phyloP scores from a whole-genome alignment of 148 eudicot genomes.

The Amaranthus cruentus region DNA sequence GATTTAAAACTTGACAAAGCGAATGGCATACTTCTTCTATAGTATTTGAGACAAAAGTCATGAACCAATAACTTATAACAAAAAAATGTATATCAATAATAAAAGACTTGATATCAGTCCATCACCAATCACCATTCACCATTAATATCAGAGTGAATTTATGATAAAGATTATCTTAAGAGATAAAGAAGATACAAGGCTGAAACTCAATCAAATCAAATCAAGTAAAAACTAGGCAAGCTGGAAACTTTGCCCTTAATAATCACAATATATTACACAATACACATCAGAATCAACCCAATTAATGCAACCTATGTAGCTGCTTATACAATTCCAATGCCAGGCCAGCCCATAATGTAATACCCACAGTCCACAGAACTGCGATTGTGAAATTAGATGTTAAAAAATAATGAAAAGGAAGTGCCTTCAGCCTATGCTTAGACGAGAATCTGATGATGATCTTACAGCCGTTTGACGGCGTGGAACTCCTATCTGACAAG shows the following conservation, averaged over 20 bases:
- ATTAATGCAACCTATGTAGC: constrained; percentile 6
- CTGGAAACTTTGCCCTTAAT: constrained; percentile 24
- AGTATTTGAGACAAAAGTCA: no score
- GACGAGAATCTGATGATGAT: constrained; percentile 52
- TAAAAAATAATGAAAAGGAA: background rate
- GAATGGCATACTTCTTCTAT: no score
- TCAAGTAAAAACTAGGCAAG: constrained; percentile 14
- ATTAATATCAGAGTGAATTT: no score
- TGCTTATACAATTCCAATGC: constrained; percentile 27
- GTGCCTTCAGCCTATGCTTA: constrained; percentile 48
- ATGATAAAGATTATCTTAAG: no score
- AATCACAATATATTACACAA: constrained; percentile 3
- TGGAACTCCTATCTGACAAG: constrained; percentile 73
- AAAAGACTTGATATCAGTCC: no score
- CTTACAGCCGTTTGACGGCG: constrained; percentile 57
- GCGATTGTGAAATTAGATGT: constrained; percentile 20
- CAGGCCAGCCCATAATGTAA: constrained; percentile 12
- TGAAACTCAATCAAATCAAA: background rate
- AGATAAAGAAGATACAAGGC: no score
- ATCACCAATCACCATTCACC: no score
- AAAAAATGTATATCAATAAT: no score
- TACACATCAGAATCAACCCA: constrained; percentile 5
- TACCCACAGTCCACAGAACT: constrained; percentile 10
- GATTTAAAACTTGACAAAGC: no score
- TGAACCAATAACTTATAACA: no score